A percentile compares a stretch with the other conserved stretches of the same genome.
Conservation (phyloP, 257 asterid species). For the Mentha longifolia region DNA sequence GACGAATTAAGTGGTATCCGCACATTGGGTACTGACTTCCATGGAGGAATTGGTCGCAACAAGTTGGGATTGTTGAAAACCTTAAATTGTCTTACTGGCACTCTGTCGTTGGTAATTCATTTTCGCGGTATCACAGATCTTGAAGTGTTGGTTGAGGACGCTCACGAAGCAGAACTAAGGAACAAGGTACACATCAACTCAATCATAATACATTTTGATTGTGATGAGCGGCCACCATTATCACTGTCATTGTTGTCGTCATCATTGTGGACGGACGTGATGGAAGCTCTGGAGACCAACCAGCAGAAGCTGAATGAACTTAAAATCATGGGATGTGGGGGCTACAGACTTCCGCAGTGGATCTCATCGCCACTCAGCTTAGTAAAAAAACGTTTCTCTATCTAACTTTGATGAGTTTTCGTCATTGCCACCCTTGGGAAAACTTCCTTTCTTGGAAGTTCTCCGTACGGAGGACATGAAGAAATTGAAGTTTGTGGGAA, state of each 20-base stretch:
- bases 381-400: not conserved
- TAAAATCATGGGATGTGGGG: not conserved
- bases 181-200: too few species aligned
- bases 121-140: not conserved
- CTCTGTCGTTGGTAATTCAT: not conserved
- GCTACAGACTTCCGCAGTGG: not conserved
- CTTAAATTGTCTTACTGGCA: constrained; percentile 25
- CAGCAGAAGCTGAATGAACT: constrained; percentile 17
- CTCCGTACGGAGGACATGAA: not conserved
- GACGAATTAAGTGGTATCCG: not conserved
- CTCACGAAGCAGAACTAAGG: constrained; percentile 28
- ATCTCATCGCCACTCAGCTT: not conserved
- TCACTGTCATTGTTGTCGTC: too few species aligned
- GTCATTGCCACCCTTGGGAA: not conserved
- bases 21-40: constrained; percentile 18
- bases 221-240: too few species aligned
- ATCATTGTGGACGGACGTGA: too few species aligned
- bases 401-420: not conserved
- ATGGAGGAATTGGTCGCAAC: not conserved
- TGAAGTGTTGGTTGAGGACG: constrained; percentile 10
- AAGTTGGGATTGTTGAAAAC: constrained; percentile 24
- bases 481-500: not conserved
- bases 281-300: constrained; percentile 16
- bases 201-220: too few species aligned
- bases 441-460: not conserved